Evolutionary conservation across 768 basidiomycete species (phyloP).

Genomic region (Lentinus tigrinus): DNA sequence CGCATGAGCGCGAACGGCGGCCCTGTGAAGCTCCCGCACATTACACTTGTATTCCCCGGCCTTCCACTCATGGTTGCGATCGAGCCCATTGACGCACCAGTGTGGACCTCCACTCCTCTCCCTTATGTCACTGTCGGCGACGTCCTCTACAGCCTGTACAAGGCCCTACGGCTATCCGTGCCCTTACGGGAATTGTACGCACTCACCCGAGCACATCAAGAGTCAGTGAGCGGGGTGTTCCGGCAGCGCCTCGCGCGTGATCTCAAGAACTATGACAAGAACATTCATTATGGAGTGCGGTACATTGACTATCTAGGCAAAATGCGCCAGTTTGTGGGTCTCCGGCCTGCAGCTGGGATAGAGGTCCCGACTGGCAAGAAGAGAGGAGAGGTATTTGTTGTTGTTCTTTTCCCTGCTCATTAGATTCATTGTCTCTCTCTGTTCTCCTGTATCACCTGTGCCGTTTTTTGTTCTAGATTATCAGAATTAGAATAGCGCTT

Average conservation of each 20-base stretch:
- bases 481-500: no score
- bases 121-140: constrained; percentile 44
- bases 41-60: constrained; percentile 6
- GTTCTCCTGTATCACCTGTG: no score
- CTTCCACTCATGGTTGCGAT: constrained; percentile 21
- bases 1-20: background rate
- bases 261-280: constrained; percentile 1
- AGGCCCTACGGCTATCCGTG: constrained; percentile 40
- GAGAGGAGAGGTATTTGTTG: constrained; percentile 4
- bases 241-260: constrained; percentile 1
- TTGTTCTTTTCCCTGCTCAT: background rate
- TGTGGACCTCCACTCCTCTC: constrained; percentile 16
- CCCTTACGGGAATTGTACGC: constrained; percentile 40
- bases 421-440: no score
- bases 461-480: no score
- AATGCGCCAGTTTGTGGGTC: background rate
- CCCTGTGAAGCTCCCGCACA: background rate
- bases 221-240: background rate
- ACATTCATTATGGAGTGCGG: constrained; percentile 6
- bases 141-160: constrained; percentile 46
- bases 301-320: constrained; percentile 7
- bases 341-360: background rate
- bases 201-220: constrained; percentile 15
- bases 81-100: constrained; percentile 14
- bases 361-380: background rate